These are phyloP conservation scores for Beauveria brongniartii DNA, from an alignment of 2,329 filamentous ascomycete species.

Conservation along the genomic window DNA sequence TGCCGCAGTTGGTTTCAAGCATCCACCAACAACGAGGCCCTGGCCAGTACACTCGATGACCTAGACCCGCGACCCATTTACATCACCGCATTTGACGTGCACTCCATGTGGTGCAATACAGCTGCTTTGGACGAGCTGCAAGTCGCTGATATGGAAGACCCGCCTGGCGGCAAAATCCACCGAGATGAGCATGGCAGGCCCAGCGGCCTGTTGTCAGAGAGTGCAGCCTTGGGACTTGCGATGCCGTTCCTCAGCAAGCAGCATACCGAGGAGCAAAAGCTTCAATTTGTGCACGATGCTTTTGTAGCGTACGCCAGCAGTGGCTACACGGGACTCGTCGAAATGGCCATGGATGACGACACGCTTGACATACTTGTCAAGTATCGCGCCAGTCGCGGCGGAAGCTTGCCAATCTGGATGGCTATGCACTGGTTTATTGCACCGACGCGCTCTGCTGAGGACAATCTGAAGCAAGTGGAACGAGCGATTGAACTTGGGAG, in stretches of 20 bases:
- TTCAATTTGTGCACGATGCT: conserved; percentile 27
- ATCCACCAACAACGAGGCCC: conserved; percentile 32
- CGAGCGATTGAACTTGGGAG: conserved; percentile 28
- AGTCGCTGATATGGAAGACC: conserved; percentile 29
- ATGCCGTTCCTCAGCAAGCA: conserved; percentile 33
- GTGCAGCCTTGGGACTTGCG: conserved; percentile 31
- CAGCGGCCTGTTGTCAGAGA: conserved; percentile 33
- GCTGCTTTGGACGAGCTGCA: conserved; percentile 33
- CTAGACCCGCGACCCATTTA: conserved; percentile 35
- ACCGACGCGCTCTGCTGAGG: conserved; percentile 24
- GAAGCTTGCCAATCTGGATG: conserved; percentile 26
- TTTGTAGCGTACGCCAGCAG: conserved; percentile 30
- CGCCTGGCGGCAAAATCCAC: conserved; percentile 33
- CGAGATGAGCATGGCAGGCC: conserved; percentile 30
- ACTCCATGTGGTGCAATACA: conserved; percentile 38
- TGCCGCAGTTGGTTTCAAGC: conserved; percentile 36
- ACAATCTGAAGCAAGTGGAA: conserved; percentile 29
- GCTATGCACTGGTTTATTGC: conserved; percentile 38
- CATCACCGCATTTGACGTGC: conserved; percentile 35
- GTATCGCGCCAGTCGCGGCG: conserved; percentile 20
- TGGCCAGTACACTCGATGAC: conserved; percentile 34
- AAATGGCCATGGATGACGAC: conserved; percentile 41
- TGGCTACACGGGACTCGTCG: conserved; percentile 36
- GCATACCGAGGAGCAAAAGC: conserved; percentile 28
- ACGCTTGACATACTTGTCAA: conserved; percentile 31